Evolutionary conservation across 257 asterid genomes (phyloP), one percentile per base, ranked within the genome.

Genomic region (Nicotiana undulata): DNA sequence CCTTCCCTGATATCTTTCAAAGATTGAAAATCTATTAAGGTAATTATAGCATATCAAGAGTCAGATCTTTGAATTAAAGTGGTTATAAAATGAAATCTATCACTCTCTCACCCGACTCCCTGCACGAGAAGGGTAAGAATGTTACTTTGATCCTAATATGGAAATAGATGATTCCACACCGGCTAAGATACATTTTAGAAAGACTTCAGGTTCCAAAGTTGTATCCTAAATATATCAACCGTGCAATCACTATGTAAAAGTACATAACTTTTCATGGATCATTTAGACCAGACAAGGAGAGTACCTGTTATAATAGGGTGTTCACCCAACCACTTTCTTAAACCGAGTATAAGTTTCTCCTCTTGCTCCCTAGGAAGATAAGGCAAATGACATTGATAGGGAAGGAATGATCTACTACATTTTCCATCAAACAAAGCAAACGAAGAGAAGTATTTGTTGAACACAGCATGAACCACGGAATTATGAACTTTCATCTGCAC

Each of bases 381-480:
- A 3, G 56, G 86, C 3, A 85, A 15, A 5, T 94, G 88, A 67
- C 58, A 49, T 82, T 89, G 94, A 83, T 91, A 94, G 37, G 97
- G 97, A 59, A 63, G 65, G 49, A 85, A 78, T 70, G 72, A 44
- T 40, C 83, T 83, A 84, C 82, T 77, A 52, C 53, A 76, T 60
- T 84, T 87, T 79, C 94, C 94, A 75, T 84, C 86, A 79, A 88
- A 94, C 59, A 94, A 82, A 26, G 94, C 98, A 66, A 94, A 94
- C 9, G 92, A 83, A 60, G 98, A 94, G 66, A 68, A 81, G 61
- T 76, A 87, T 90, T 92, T 94, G 86, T 85, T 83, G 87, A 67
- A 94, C 82, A 85, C 29, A 80, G 91, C 95, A 88, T 83, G 88
- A 81, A 86, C 85, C 82, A 85, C 92, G 1, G 88, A 28, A 20